A percentile compares a stretch with the other conserved stretches of the same genome.
Conservation (phyloP, 2,329 filamentous ascomycete species). For the Tolypocladium cylindrosporum region DNA sequence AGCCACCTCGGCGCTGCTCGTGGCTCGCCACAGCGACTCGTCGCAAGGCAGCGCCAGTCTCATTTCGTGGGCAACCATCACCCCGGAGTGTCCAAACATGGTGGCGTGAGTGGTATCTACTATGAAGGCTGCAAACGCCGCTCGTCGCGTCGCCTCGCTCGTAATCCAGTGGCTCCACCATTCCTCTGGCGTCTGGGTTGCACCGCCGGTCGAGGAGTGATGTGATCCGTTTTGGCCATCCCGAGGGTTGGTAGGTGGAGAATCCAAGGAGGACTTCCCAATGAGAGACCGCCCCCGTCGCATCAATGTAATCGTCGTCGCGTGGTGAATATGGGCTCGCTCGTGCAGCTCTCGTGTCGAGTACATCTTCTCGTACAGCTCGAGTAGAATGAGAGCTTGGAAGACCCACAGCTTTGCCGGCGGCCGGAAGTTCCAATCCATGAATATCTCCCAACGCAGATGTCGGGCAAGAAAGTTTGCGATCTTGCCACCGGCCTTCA, state of each 20-base stretch:
- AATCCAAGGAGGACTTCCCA: slow-evolving; percentile 74
- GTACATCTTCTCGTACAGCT: slow-evolving; percentile 97
- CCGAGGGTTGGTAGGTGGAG: slow-evolving; percentile 59
- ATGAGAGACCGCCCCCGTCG: slow-evolving; percentile 84
- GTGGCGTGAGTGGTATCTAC: slow-evolving; percentile 94
- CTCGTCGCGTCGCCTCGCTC: slow-evolving; percentile 80
- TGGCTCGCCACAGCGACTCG: slow-evolving; percentile 84
- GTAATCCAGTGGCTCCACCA: slow-evolving; percentile 97
- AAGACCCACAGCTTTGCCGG: slow-evolving; percentile 96
- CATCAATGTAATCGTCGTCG: slow-evolving; percentile 92
- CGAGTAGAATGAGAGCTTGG: slow-evolving; percentile 78
- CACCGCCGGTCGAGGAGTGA: slow-evolving; percentile 51
- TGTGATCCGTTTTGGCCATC: slow-evolving; percentile 47
- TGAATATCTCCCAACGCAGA: slow-evolving; percentile 92
- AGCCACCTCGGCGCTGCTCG: slow-evolving; percentile 76
- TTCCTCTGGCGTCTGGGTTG: slow-evolving; percentile 64
- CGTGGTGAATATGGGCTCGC: slow-evolving; percentile 91
- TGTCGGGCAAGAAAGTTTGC: slow-evolving; percentile 90
- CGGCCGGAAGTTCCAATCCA: slow-evolving; percentile 78
- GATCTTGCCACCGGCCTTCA: slow-evolving; percentile 67
- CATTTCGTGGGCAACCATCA: slow-evolving; percentile 96
- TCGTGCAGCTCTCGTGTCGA: slow-evolving; percentile 87
- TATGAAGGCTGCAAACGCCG: slow-evolving; percentile 88
- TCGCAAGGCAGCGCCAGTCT: slow-evolving; percentile 85
- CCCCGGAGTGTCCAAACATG: slow-evolving; percentile 94